Conservation (phyloP, 2,329 filamentous ascomycete genomes). For the Botrytis deweyae region DNA sequence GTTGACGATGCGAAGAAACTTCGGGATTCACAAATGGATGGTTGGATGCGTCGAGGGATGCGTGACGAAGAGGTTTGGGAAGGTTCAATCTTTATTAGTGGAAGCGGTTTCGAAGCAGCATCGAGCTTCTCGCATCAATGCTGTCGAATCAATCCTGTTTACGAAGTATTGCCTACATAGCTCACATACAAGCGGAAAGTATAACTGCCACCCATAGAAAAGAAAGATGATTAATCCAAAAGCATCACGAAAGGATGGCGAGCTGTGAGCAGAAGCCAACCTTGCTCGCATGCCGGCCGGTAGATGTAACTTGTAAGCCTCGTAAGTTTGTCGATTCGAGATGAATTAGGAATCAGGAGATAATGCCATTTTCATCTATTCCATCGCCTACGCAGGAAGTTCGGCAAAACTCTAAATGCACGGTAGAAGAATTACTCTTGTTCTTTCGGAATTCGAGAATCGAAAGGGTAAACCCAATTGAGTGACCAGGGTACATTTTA, state of each 20-base stretch:
- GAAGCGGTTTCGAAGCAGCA: background rate
- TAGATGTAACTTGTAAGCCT: conserved; percentile 11
- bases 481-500: background rate
- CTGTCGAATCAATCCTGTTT: background rate
- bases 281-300: conserved; percentile 19
- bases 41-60: background rate
- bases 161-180: background rate
- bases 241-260: background rate
- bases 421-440: background rate
- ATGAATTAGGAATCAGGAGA: conserved; percentile 20
- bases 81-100: background rate
- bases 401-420: conserved; percentile 16
- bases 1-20: conserved; percentile 15
- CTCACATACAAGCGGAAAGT: background rate
- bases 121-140: background rate
- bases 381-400: conserved; percentile 23
- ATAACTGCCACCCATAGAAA: background rate
- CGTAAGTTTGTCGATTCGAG: conserved; percentile 13
- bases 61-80: conserved; percentile 5
- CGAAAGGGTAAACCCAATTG: background rate
- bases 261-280: conserved; percentile 6
- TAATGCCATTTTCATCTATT: conserved; percentile 3
- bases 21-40: conserved; percentile 4
- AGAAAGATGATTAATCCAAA: background rate
- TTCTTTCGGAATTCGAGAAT: background rate